phyloP scores from a whole-genome alignment of 192 early-diverging fungal species.

The Coemansia umbellata region DNA sequence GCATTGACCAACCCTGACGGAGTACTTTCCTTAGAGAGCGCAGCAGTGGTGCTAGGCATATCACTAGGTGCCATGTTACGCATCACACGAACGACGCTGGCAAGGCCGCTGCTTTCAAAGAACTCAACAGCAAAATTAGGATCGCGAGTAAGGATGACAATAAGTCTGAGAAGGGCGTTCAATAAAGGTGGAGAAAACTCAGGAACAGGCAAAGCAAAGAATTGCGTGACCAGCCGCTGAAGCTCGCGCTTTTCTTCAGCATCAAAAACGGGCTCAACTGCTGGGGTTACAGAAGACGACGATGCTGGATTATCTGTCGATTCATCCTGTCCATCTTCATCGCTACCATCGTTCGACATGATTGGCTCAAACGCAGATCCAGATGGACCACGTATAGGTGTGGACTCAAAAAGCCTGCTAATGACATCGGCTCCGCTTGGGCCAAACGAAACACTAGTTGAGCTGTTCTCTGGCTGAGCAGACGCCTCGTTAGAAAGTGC shows the following conservation, averaged over 20 bases:
- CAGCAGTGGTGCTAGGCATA: constrained; percentile 15
- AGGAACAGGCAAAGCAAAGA: constrained; percentile 25
- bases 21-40: constrained; percentile 28
- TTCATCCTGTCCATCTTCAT: neutral
- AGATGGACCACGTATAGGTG: neutral
- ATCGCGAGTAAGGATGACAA: constrained; percentile 77
- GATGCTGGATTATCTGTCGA: neutral
- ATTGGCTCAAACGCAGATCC: constrained; percentile 24
- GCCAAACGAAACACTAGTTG: neutral
- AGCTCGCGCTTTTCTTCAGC: constrained; percentile 18
- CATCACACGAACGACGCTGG: constrained; percentile 31
- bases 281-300: neutral
- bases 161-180: constrained; percentile 71
- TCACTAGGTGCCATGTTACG: constrained; percentile 15
- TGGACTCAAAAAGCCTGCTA: constrained; percentile 6
- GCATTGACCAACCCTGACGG: constrained; percentile 44
- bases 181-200: constrained; percentile 17
- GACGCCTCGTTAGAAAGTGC: constrained; percentile 12
- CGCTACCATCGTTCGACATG: constrained; percentile 1
- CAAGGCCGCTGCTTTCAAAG: constrained; percentile 62
- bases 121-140: constrained; percentile 63
- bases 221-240: constrained; percentile 22
- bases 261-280: constrained; percentile 27
- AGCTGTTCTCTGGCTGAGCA: neutral
- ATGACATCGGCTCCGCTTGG: constrained; percentile 2